A percentile compares a stretch with the other conserved stretches of the same genome.
Evolutionary conservation across 306 rosid genomes (phyloP).

Genomic region (Prunus campanulata): DNA sequence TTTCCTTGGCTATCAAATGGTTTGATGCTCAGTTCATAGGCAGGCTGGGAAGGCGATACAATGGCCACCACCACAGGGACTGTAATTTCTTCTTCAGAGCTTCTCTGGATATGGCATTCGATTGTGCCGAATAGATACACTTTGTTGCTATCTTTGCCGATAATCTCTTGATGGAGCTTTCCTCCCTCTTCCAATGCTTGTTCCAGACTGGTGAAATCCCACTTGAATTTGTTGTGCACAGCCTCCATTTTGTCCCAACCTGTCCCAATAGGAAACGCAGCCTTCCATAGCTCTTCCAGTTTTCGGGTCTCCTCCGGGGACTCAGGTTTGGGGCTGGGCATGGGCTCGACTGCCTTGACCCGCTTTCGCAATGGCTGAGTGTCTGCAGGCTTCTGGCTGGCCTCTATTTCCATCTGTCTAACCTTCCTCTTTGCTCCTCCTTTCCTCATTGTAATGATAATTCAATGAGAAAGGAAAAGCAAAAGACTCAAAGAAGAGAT

Average conservation of each 20-base stretch:
- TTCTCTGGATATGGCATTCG: not conserved
- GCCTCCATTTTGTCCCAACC: slow-evolving; percentile 43
- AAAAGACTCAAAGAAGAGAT: not conserved
- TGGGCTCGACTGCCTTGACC: not conserved
- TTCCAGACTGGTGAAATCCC: slow-evolving; percentile 40
- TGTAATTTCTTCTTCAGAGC: not conserved
- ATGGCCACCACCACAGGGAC: slow-evolving; percentile 20
- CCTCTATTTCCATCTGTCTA: slow-evolving; percentile 21
- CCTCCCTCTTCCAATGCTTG: slow-evolving; percentile 77
- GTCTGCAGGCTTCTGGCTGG: slow-evolving; percentile 14
- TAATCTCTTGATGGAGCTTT: slow-evolving; percentile 27
- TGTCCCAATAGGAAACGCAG: slow-evolving; percentile 38
- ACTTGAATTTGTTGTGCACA: slow-evolving; percentile 29
- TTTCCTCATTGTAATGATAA: slow-evolving; percentile 6
- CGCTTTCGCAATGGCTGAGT: not conserved
- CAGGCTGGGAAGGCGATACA: slow-evolving; percentile 81
- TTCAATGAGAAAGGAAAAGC: not conserved
- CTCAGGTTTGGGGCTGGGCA: slow-evolving; percentile 17
- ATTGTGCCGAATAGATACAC: slow-evolving; percentile 60
- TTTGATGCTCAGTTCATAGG: slow-evolving; percentile 75
- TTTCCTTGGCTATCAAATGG: slow-evolving; percentile 65
- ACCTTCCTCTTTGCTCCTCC: slow-evolving; percentile 49
- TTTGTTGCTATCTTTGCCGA: slow-evolving; percentile 24
- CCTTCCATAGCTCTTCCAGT: slow-evolving; percentile 45
- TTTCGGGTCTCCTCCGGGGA: slow-evolving; percentile 32